A percentile compares a stretch with the other conserved stretches of the same genome.
Evolutionary conservation across 1,284 basidiomycete species (phyloP).

Genomic region (Irpex lacteus): DNA sequence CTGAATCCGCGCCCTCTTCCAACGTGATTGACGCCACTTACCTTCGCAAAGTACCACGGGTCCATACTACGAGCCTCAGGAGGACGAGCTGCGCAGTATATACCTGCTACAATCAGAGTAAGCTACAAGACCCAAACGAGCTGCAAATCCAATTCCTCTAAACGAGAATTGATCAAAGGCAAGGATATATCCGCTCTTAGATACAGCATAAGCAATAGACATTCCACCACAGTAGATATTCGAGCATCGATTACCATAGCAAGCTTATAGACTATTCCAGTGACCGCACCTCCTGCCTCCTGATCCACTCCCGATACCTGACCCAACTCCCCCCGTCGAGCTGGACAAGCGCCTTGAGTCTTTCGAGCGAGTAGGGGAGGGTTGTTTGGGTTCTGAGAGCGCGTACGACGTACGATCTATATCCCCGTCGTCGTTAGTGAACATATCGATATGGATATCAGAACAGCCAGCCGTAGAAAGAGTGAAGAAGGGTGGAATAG

Average conservation of each 20-base stretch:
- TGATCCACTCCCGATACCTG: slow-evolving; percentile 37
- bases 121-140: too few relatives aligned
- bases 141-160: too few relatives aligned
- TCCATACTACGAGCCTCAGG: too few relatives aligned
- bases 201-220: not conserved
- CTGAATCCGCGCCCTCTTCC: too few relatives aligned
- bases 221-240: not conserved
- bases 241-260: not conserved
- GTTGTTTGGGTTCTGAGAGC: slow-evolving; percentile 40
- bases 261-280: not conserved
- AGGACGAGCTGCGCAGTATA: too few relatives aligned
- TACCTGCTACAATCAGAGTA: too few relatives aligned
- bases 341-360: slow-evolving; percentile 36
- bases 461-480: not conserved
- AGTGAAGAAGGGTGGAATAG: not conserved
- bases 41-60: too few relatives aligned
- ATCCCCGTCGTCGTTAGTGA: not conserved
- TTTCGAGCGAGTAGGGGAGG: slow-evolving; percentile 36
- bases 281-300: slow-evolving; percentile 15
- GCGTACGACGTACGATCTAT: slow-evolving; percentile 43
- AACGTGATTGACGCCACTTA: too few relatives aligned
- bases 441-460: not conserved
- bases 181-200: too few relatives aligned
- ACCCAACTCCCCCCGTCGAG: slow-evolving; percentile 41
- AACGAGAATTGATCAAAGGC: too few relatives aligned